A percentile compares a stretch with the other conserved stretches of the same genome.
Evolutionary conservation across 2,329 filamentous ascomycete genomes (phyloP).

Genomic region (Pyrenochaeta sp.): DNA sequence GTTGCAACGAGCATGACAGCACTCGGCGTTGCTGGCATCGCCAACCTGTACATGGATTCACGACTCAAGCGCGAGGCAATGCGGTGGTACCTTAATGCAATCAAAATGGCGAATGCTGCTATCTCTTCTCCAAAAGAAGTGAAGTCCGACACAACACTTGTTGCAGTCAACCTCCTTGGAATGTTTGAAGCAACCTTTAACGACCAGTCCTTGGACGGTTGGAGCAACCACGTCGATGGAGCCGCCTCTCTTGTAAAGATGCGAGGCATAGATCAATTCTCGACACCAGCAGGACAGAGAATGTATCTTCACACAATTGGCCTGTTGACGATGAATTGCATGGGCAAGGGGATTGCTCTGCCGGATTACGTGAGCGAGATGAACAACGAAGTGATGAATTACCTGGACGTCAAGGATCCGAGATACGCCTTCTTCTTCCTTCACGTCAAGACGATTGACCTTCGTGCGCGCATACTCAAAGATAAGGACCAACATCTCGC

Average conservation of each 20-base stretch:
- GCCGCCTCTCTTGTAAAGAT: constrained; percentile 40
- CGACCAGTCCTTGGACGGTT: constrained; percentile 37
- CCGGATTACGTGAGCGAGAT: constrained; percentile 34
- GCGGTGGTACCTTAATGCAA: constrained; percentile 40
- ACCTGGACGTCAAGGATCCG: constrained; percentile 31
- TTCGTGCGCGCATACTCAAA: constrained; percentile 34
- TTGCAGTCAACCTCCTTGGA: constrained; percentile 39
- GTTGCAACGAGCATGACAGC: constrained; percentile 45
- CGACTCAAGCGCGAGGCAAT: constrained; percentile 37
- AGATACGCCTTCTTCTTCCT: constrained; percentile 38
- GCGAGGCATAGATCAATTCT: constrained; percentile 39
- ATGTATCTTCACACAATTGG: constrained; percentile 43
- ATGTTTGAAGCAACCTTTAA: constrained; percentile 46
- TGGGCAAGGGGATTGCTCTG: constrained; percentile 30
- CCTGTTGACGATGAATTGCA: constrained; percentile 37
- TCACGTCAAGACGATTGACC: constrained; percentile 34
- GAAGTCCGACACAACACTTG: constrained; percentile 41
- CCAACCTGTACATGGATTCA: constrained; percentile 35
- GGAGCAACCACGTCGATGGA: constrained; percentile 47
- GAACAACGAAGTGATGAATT: constrained; percentile 29
- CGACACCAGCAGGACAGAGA: constrained; percentile 34
- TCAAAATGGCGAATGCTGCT: constrained; percentile 42
- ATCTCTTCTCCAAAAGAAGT: constrained; percentile 33
- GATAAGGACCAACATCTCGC: constrained; percentile 19
- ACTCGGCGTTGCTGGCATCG: constrained; percentile 41